Percentiles rank a stretch among this genome's conserved stretches.
Conservation (phyloP, 2,329 filamentous ascomycete species). For the Aspergillus calidoustus region DNA sequence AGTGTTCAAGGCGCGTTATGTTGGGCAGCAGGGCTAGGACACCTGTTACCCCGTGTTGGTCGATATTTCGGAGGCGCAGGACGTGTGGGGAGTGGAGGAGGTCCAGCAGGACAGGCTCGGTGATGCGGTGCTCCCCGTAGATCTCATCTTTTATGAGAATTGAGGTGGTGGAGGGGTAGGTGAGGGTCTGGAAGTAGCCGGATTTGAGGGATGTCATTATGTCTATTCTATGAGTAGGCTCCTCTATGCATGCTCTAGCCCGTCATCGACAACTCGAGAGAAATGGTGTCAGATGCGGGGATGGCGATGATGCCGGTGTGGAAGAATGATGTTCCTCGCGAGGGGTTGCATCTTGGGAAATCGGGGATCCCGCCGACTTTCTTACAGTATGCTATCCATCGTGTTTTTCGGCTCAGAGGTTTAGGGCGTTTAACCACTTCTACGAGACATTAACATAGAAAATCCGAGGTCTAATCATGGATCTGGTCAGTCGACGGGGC, state of each 20-base stretch:
- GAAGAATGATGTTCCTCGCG: background rate
- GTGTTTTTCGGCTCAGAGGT: too few relatives aligned
- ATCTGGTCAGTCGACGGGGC: too few relatives aligned
- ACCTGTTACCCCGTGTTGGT: slow-evolving; percentile 45
- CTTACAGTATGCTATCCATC: too few relatives aligned
- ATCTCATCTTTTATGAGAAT: slow-evolving; percentile 40
- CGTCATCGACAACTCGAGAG: too few relatives aligned
- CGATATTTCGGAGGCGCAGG: slow-evolving; percentile 40
- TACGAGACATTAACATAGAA: too few relatives aligned
- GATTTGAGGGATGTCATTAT: background rate
- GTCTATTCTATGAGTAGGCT: background rate
- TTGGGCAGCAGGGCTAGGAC: slow-evolving; percentile 39
- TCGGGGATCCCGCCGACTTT: too few relatives aligned
- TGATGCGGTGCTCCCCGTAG: slow-evolving; percentile 40
- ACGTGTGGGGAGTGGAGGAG: slow-evolving; percentile 41
- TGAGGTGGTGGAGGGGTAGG: background rate
- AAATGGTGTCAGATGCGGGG: background rate
- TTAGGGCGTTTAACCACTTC: too few relatives aligned
- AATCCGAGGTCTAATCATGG: too few relatives aligned
- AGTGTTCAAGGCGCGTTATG: slow-evolving; percentile 48
- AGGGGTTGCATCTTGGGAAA: too few relatives aligned
- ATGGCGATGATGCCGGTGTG: background rate
- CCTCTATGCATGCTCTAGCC: too few relatives aligned
- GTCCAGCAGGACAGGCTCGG: slow-evolving; percentile 43
- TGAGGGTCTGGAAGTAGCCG: background rate